phyloP scores from a whole-genome alignment of 352 stramenopile species.

The Halophytophthora polymorphica region DNA sequence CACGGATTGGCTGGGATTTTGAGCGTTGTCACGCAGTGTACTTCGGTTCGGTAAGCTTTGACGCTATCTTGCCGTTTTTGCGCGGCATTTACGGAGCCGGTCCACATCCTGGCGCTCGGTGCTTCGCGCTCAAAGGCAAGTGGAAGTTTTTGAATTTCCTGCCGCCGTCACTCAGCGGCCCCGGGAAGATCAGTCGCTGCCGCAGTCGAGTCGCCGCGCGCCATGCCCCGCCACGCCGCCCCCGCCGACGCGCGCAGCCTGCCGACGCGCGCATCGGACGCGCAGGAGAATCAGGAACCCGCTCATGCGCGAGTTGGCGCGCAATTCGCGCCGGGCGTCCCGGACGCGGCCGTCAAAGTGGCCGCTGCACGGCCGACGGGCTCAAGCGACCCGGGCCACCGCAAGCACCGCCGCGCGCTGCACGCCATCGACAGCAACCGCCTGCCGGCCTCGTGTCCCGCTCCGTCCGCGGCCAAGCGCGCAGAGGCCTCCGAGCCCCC shows the following conservation, averaged over 20 bases:
- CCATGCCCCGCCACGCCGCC: conserved; percentile 20
- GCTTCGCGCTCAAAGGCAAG: conserved; percentile 14
- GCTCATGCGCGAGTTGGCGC: conserved; percentile 1
- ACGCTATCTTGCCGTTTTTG: background rate
- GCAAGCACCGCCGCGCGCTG: conserved; percentile 21
- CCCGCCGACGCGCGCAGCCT: background rate
- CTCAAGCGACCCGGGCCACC: background rate
- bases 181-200: conserved; percentile 13
- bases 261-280: background rate
- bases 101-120: background rate
- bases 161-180: conserved; percentile 12
- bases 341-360: conserved; percentile 13
- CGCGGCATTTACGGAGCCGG: background rate
- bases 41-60: no score
- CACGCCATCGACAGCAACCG: conserved; percentile 31
- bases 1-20: no score
- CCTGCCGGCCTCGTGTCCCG: background rate
- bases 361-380: conserved; percentile 3
- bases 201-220: conserved; percentile 2
- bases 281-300: conserved; percentile 38
- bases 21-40: no score
- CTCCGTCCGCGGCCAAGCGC: conserved; percentile 1
- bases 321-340: conserved; percentile 5
- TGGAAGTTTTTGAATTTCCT: conserved; percentile 30
- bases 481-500: background rate